Conservation (phyloP, 768 basidiomycete species). For the Boletus subparvulus region DNA sequence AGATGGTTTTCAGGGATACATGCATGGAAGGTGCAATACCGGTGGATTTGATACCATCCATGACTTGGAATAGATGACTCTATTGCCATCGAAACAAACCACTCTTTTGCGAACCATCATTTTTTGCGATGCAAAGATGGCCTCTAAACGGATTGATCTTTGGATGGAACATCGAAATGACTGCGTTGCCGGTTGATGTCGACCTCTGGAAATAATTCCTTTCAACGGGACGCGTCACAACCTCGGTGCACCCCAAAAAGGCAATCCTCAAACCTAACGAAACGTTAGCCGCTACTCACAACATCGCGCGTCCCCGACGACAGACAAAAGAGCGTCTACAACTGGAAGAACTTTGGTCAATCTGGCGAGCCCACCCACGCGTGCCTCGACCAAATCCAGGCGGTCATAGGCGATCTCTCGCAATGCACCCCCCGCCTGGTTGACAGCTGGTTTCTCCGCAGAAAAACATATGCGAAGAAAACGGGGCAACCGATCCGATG, state of each 20-base stretch:
- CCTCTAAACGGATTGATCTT: too few relatives aligned
- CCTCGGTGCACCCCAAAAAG: constrained; percentile 15
- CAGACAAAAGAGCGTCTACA: constrained; percentile 10
- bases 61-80: neutral
- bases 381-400: constrained; percentile 28
- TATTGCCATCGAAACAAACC: neutral
- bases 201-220: neutral
- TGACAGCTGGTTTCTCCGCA: constrained; percentile 27
- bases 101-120: neutral
- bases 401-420: constrained; percentile 28
- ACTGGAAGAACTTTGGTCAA: constrained; percentile 31
- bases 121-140: neutral
- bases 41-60: constrained; percentile 9
- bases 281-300: neutral
- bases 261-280: neutral
- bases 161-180: too few relatives aligned
- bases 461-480: constrained; percentile 24
- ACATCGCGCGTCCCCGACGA: constrained; percentile 1
- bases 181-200: too few relatives aligned
- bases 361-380: constrained; percentile 30
- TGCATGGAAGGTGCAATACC: constrained; percentile 1
- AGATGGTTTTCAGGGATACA: neutral
- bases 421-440: constrained; percentile 20
- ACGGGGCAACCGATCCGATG: constrained; percentile 17
- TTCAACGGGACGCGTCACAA: neutral